A percentile compares a stretch with the other conserved stretches of the same genome.
These are phyloP conservation scores for Drechslera avenae DNA, from an alignment of 2,329 filamentous ascomycete species.

Conservation along the genomic window DNA sequence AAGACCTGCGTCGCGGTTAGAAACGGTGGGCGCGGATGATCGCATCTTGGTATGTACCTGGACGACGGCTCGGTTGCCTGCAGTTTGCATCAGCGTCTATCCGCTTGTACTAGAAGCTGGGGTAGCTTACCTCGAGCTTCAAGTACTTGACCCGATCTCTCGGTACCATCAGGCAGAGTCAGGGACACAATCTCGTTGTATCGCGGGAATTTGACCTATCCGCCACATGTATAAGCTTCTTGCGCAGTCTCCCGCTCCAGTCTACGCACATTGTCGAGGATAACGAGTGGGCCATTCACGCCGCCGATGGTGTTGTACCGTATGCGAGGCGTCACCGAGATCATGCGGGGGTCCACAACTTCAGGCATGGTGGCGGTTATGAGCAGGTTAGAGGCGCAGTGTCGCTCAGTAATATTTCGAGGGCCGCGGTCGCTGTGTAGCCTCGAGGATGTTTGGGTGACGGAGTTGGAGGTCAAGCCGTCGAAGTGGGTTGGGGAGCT, in stretches of 20 bases:
- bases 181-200: constrained; percentile 98
- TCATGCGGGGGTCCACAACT: constrained; percentile 56
- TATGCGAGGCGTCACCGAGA: constrained; percentile 70
- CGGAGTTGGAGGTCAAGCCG: constrained; percentile 31
- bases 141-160: constrained; percentile 92
- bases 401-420: constrained; percentile 25
- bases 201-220: constrained; percentile 91
- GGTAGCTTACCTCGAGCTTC: constrained; percentile 83
- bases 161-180: constrained; percentile 92
- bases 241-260: neutral
- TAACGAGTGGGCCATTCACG: constrained; percentile 96
- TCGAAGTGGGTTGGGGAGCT: constrained; percentile 36
- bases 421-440: constrained; percentile 27
- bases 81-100: constrained; percentile 22
- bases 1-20: constrained; percentile 72
- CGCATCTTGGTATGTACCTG: constrained; percentile 65
- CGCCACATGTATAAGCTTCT: constrained; percentile 29
- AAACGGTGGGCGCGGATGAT: constrained; percentile 3
- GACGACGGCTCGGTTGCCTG: constrained; percentile 91
- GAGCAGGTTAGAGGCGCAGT: constrained; percentile 22
- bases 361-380: constrained; percentile 45
- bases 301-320: constrained; percentile 98
- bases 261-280: constrained; percentile 85
- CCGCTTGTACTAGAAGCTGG: neutral
- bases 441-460: constrained; percentile 25